Evolutionary conservation across 345 rosid genomes (phyloP).

Genomic region (Iberis pinnata): DNA sequence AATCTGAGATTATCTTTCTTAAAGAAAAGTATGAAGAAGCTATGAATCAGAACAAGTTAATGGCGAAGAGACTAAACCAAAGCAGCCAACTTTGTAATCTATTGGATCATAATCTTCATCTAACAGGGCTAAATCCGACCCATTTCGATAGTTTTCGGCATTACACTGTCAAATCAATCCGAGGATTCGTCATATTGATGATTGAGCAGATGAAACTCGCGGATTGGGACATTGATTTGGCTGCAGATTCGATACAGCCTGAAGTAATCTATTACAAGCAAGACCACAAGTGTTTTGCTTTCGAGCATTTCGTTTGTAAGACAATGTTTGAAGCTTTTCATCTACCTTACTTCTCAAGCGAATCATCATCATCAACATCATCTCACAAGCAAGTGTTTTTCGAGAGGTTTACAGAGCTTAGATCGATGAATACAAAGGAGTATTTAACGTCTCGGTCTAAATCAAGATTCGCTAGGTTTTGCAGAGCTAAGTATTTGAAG

Average conservation of each 20-base stretch:
- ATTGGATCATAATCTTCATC: conserved; percentile 41
- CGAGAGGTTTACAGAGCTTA: conserved; percentile 55
- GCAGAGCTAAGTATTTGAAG: conserved; percentile 56
- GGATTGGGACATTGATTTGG: conserved; percentile 63
- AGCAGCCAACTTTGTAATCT: conserved; percentile 48
- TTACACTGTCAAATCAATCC: conserved; percentile 52
- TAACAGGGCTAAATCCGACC: conserved; percentile 41
- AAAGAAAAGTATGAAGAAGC: conserved; percentile 50
- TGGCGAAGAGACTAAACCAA: conserved; percentile 60
- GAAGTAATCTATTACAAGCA: conserved; percentile 45
- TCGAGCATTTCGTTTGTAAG: conserved; percentile 66
- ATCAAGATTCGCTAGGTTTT: conserved; percentile 60
- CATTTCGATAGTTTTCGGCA: conserved; percentile 51
- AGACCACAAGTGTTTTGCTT: conserved; percentile 70
- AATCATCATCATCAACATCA: conserved; percentile 27
- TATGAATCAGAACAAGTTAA: conserved; percentile 36
- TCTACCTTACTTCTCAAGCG: conserved; percentile 39
- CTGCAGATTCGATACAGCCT: conserved; percentile 51
- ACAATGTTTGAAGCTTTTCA: conserved; percentile 73
- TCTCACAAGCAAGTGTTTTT: conserved; percentile 41
- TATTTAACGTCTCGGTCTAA: conserved; percentile 44
- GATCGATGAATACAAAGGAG: conserved; percentile 44
- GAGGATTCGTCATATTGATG: conserved; percentile 60
- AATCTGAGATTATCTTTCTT: conserved; percentile 64
- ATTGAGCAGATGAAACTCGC: conserved; percentile 59